A percentile compares a stretch with the other conserved stretches of the same genome.
Evolutionary conservation across 1,284 basidiomycete species (phyloP).

Genomic region (Malassezia nana): DNA sequence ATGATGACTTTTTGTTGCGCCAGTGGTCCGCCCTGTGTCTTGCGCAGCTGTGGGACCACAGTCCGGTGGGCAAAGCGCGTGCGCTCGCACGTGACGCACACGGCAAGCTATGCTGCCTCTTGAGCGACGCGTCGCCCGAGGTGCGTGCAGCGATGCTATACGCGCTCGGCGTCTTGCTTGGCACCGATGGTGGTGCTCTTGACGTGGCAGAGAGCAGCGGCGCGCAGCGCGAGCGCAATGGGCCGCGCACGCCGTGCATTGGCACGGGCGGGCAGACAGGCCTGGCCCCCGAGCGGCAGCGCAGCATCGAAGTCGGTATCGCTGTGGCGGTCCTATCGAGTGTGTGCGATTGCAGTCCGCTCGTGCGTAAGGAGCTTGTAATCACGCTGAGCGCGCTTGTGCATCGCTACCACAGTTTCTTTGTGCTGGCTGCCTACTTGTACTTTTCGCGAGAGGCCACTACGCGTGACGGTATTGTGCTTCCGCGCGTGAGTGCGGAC

Average conservation of each 20-base stretch:
- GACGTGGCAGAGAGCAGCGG: constrained; percentile 33
- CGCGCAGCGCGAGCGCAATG: constrained; percentile 17
- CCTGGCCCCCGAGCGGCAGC: constrained; percentile 62
- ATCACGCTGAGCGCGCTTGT: constrained; percentile 84
- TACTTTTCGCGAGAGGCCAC: constrained; percentile 62
- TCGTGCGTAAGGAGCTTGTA: constrained; percentile 88
- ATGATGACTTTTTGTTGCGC: constrained; percentile 79
- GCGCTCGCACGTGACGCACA: constrained; percentile 74
- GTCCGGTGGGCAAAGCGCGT: constrained; percentile 78
- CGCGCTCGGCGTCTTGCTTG: constrained; percentile 85
- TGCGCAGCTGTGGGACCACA: constrained; percentile 86
- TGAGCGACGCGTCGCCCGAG: constrained; percentile 82
- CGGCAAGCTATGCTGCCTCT: constrained; percentile 69
- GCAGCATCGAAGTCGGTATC: constrained; percentile 55
- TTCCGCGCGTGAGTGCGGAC: not conserved
- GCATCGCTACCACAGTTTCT: constrained; percentile 90
- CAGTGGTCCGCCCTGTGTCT: constrained; percentile 93
- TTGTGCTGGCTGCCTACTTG: constrained; percentile 88
- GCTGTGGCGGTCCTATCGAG: constrained; percentile 58
- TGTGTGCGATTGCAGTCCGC: constrained; percentile 86
- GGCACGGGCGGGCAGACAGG: constrained; percentile 76
- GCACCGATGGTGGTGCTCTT: constrained; percentile 60
- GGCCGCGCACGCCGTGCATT: constrained; percentile 53
- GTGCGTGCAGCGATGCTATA: constrained; percentile 84
- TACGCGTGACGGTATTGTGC: not conserved